Conservation (phyloP, 2,329 filamentous ascomycete species). For the Diaporthe destruens region DNA sequence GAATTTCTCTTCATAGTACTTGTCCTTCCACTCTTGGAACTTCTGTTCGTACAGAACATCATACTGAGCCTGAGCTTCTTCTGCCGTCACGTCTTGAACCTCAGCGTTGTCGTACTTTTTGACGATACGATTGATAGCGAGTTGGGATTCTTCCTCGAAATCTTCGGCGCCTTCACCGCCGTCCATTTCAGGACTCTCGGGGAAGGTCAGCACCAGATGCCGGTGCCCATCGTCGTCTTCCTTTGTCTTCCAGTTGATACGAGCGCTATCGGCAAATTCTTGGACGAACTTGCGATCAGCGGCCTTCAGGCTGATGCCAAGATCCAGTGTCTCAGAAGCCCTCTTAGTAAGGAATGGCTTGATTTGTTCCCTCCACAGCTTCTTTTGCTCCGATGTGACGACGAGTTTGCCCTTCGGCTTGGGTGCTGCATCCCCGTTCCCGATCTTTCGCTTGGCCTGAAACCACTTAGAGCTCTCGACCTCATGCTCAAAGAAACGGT, state of each 20-base stretch:
- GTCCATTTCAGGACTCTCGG: slow-evolving; percentile 52
- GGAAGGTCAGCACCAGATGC: slow-evolving; percentile 64
- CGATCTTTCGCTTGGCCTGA: slow-evolving; percentile 83
- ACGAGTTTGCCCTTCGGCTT: slow-evolving; percentile 73
- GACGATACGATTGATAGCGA: slow-evolving; percentile 87
- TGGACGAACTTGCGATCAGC: slow-evolving; percentile 94
- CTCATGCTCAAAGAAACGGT: slow-evolving; percentile 92
- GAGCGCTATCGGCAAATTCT: slow-evolving; percentile 77
- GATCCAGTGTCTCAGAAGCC: slow-evolving; percentile 74
- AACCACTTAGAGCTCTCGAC: slow-evolving; percentile 92
- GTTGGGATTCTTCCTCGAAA: slow-evolving; percentile 85
- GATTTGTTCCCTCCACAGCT: slow-evolving; percentile 82
- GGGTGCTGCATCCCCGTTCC: slow-evolving; percentile 72
- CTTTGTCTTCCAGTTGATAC: slow-evolving; percentile 69
- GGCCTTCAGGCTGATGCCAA: slow-evolving; percentile 80
- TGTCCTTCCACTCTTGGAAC: slow-evolving; percentile 92
- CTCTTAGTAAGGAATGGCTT: slow-evolving; percentile 85
- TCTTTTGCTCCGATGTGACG: slow-evolving; percentile 83
- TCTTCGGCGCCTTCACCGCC: slow-evolving; percentile 78
- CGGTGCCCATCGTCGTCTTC: slow-evolving; percentile 68
- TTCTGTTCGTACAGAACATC: slow-evolving; percentile 90
- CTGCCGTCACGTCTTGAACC: slow-evolving; percentile 81
- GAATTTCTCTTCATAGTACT: slow-evolving; percentile 93
- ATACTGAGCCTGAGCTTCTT: slow-evolving; percentile 83
- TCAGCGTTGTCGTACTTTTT: slow-evolving; percentile 92